Evolutionary conservation across 225 moss, liverwort and hornwort genomes (phyloP).

Genomic region (Sphagnum tenellum): DNA sequence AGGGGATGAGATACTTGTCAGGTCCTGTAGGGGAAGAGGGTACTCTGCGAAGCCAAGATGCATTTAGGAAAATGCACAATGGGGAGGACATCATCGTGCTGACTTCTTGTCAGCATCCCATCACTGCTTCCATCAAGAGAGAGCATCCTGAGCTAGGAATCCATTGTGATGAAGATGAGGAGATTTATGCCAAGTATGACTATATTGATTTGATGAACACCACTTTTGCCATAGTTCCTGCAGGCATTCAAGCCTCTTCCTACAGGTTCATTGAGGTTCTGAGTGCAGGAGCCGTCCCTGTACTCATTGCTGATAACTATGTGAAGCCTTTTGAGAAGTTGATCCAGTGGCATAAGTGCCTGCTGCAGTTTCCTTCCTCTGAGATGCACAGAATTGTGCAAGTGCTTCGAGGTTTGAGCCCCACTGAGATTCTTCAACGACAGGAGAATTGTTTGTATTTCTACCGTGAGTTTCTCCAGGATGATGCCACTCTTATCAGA

Average conservation of each 20-base stretch:
- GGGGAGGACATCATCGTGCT: conserved; percentile 23
- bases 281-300: conserved; percentile 35
- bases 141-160: conserved; percentile 21
- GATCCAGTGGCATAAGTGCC: conserved; percentile 32
- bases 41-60: not conserved
- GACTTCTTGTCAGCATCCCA: conserved; percentile 22
- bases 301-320: conserved; percentile 46
- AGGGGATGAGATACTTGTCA: conserved; percentile 1
- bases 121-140: conserved; percentile 7
- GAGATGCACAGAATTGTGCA: conserved; percentile 25
- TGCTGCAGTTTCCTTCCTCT: conserved; percentile 29
- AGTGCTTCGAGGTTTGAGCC: conserved; percentile 12
- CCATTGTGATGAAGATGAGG: conserved; percentile 20
- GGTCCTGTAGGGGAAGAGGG: not conserved
- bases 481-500: conserved; percentile 19
- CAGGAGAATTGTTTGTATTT: conserved; percentile 29
- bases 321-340: conserved; percentile 41
- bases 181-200: no score
- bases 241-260: no score
- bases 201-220: no score
- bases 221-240: no score
- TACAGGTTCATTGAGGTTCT: conserved; percentile 5
- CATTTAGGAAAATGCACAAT: conserved; percentile 3
- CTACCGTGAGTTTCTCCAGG: conserved; percentile 25
- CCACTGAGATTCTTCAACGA: conserved; percentile 15